Evolutionary conservation across 768 basidiomycete genomes (phyloP).

Genomic region (Pleurotus platypus): DNA sequence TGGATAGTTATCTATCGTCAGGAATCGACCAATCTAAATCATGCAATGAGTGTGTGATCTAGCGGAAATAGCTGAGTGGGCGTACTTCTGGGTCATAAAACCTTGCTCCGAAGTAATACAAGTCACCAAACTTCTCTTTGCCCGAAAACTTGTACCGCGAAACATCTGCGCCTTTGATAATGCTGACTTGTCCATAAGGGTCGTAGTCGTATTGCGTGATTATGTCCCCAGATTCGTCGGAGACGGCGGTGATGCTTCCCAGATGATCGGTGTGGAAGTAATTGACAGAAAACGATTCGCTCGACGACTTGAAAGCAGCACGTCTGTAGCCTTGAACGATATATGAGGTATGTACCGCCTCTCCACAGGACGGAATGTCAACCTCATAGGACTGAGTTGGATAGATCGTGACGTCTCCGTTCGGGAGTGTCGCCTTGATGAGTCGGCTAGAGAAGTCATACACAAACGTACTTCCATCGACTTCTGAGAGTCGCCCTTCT

Average conservation of each 20-base stretch:
- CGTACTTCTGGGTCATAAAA: conserved; percentile 11
- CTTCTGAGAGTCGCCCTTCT: neutral
- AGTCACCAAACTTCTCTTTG: conserved; percentile 10
- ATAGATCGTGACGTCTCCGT: conserved; percentile 8
- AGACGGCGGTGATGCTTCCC: conserved; percentile 1
- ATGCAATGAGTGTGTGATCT: neutral
- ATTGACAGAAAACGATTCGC: neutral
- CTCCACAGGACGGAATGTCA: conserved; percentile 7
- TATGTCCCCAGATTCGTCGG: conserved; percentile 1
- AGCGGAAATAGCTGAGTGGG: neutral
- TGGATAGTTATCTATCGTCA: conserved; percentile 11
- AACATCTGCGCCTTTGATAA: conserved; percentile 2
- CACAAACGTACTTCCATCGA: conserved; percentile 1
- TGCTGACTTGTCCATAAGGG: neutral
- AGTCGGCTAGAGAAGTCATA: conserved; percentile 11
- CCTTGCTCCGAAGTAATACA: conserved; percentile 11
- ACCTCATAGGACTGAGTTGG: conserved; percentile 10
- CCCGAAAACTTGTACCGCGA: conserved; percentile 11
- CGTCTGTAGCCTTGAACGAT: conserved; percentile 9
- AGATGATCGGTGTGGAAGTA: conserved; percentile 6
- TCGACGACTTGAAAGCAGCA: conserved; percentile 1
- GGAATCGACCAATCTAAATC: conserved; percentile 10
- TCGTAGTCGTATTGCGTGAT: conserved; percentile 12
- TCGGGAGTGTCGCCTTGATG: conserved; percentile 5
- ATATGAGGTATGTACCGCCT: conserved; percentile 7